Conservation (phyloP, 2,329 filamentous ascomycete genomes). For the Tolypocladium album region DNA sequence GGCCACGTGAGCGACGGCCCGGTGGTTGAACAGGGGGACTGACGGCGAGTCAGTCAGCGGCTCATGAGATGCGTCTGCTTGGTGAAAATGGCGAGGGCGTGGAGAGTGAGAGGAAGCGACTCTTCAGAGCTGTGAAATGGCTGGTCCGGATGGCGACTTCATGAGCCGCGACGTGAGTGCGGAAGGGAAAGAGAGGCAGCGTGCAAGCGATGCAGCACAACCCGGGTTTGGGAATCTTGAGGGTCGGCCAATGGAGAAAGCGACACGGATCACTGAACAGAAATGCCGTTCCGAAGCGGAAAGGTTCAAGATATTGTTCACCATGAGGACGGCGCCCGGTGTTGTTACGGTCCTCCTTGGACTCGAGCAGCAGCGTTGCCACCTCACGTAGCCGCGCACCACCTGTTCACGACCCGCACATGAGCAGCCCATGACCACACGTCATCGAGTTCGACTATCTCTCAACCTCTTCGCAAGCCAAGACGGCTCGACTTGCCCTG, state of each 20-base stretch:
- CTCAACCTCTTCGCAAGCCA: neutral
- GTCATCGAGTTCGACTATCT: neutral
- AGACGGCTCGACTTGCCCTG: neutral
- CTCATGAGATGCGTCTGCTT: neutral
- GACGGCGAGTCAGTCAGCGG: neutral
- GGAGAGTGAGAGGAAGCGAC: neutral
- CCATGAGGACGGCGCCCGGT: neutral
- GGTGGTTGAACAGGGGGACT: neutral
- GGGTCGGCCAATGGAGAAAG: neutral
- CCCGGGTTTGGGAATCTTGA: neutral
- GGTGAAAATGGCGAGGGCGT: neutral
- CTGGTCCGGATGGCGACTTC: neutral
- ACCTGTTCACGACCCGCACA: neutral
- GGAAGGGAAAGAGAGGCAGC: neutral
- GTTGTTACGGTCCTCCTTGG: neutral
- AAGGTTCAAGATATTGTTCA: neutral
- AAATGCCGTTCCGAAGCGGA: neutral
- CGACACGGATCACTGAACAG: neutral
- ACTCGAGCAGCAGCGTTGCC: neutral
- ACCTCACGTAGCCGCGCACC: neutral
- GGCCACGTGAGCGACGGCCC: neutral
- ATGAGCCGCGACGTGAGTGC: neutral
- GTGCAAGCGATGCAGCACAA: neutral
- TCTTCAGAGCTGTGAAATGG: neutral
- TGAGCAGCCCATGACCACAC: neutral